Percentiles rank a stretch among this genome's conserved stretches.
phyloP scores from a whole-genome alignment of 805 yeast species.

The Wickerhamomyces sydowiorum region DNA sequence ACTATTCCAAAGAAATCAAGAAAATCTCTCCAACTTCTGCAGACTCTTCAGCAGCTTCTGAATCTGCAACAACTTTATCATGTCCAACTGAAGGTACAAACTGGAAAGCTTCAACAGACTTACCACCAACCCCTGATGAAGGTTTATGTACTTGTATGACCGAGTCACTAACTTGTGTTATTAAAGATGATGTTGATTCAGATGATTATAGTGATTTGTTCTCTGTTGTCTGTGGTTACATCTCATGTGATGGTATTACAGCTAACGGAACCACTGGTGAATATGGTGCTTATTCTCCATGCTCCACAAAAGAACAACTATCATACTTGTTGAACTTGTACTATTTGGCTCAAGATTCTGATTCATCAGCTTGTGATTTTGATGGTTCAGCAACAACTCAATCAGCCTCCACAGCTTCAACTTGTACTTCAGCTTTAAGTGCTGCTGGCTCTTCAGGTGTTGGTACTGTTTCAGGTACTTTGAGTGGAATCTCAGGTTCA shows the following conservation, averaged over 20 bases:
- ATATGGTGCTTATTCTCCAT: constrained; percentile 73
- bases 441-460: constrained; percentile 68
- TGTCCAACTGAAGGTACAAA: constrained; percentile 54
- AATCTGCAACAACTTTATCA: constrained; percentile 40
- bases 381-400: constrained; percentile 58
- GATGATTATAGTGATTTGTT: constrained; percentile 58
- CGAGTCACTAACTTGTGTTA: constrained; percentile 52
- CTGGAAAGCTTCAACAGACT: constrained; percentile 63
- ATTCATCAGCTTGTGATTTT: constrained; percentile 55
- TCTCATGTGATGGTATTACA: constrained; percentile 55
- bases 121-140: constrained; percentile 77
- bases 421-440: constrained; percentile 50
- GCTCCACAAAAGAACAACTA: constrained; percentile 58
- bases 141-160: constrained; percentile 61
- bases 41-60: constrained; percentile 30
- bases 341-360: constrained; percentile 41
- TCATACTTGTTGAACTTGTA: constrained; percentile 61
- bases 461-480: constrained; percentile 25
- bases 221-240: constrained; percentile 48
- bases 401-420: constrained; percentile 40
- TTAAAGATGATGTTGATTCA: constrained; percentile 43
- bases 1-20: constrained; percentile 56
- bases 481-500: constrained; percentile 19
- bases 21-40: constrained; percentile 48
- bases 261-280: constrained; percentile 59